Base-by-base conservation (phyloP, 228 moss, liverwort and hornwort genomes). In the Sphagnum fallax region DNA sequence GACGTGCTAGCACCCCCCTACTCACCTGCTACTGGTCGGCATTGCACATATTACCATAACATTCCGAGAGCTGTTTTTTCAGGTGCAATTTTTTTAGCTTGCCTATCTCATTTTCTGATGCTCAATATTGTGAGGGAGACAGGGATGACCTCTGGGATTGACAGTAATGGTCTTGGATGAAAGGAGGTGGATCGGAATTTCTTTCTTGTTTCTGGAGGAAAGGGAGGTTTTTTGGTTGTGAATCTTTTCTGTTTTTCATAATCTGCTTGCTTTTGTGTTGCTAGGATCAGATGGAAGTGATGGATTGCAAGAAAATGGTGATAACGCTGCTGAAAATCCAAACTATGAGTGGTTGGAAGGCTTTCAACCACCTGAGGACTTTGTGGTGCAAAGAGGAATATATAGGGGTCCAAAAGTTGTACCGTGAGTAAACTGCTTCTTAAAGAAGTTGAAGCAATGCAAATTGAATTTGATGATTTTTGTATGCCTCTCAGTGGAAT, bases 1-100 rank as follows among this genome's bases (percentile, higher is more conserved):
- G 98, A 98, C 67, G 98, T 98, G 70, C 80, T 98, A 65, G 92
- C 94, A 53, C 98, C 98, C 52, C 98, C 98, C 12, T 98, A 98
- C 67, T 80, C 91, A 47, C 69, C 73, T 12, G 8, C 65, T 16
- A 75, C 78, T 14, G 93, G 94, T 53, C 88, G 98, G 60, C 87
- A 98, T 77, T 98, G 98, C 81, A 98, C 98, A 8, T 98, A 98
- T 70, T 98, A 98, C 72, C 82, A 89, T 52, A 84, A 87, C 68
- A 74, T 79, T 63, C 75, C 80, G 65, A 74, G 70, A 51, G 60
- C 3, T 55, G 55, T 2, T 32, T 32, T 32, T 32, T 5, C 60
- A 65, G 18, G 49, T 6, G 65, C 14, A 47, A 65, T 4, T 6
- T n/a, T 14, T 48, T 65, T 51, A 49, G 65, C 49, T 65, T 5